Conservation (phyloP, 345 rosid species). For the Pistacia atlantica region DNA sequence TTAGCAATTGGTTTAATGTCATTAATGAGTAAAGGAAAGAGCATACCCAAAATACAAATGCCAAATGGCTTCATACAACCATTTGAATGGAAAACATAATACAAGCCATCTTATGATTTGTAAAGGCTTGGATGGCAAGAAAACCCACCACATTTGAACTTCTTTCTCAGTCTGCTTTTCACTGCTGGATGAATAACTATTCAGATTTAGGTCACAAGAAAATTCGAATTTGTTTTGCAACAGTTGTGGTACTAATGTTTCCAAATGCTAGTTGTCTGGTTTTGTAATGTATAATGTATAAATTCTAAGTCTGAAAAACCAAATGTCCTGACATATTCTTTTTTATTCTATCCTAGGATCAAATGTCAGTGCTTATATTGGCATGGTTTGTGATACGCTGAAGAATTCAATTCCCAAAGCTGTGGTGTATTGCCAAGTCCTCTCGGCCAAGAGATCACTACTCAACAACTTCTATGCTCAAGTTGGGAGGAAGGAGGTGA, state of each 20-base stretch:
- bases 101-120: neutral
- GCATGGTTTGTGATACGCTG: constrained; percentile 92
- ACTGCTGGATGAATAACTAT: neutral
- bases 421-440: constrained; percentile 93
- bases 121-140: neutral
- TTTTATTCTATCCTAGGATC: constrained; percentile 56
- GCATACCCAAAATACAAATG: neutral
- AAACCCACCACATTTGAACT: no score
- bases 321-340: constrained; percentile 16
- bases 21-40: neutral
- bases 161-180: no score
- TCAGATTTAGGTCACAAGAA: neutral
- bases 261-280: constrained; percentile 2
- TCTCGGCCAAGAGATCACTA: constrained; percentile 90
- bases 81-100: neutral
- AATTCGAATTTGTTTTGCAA: no score
- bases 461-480: constrained; percentile 85
- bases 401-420: constrained; percentile 94
- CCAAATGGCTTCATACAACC: neutral
- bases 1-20: no score
- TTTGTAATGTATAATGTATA: neutral
- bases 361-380: constrained; percentile 85
- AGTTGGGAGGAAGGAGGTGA: constrained; percentile 95
- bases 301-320: neutral
- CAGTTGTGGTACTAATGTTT: neutral